Conservation (phyloP, 306 rosid species). For the Citrullus mucosospermus region DNA sequence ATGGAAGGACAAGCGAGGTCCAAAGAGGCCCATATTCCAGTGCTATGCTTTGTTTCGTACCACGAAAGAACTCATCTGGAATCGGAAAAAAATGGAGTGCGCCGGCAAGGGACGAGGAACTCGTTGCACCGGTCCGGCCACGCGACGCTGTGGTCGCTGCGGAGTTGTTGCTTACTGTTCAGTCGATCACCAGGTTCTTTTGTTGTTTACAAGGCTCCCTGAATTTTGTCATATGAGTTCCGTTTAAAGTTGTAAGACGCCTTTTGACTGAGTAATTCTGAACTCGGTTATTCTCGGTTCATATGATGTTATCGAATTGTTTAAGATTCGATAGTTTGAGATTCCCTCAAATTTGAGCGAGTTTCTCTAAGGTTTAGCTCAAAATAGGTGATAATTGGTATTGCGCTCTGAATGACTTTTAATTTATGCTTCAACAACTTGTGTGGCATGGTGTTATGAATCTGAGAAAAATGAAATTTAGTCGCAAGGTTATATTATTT, state of each 20-base stretch:
- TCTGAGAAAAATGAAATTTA: neutral
- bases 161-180: constrained; percentile 85
- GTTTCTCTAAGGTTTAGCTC: neutral
- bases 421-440: neutral
- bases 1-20: neutral
- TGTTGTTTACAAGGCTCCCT: neutral
- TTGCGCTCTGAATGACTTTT: neutral
- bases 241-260: neutral
- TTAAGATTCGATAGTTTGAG: neutral
- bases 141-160: constrained; percentile 51
- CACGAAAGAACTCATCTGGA: neutral
- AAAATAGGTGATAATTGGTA: neutral
- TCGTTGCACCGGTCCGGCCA: constrained; percentile 50
- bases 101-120: constrained; percentile 62
- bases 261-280: neutral
- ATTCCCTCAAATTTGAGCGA: neutral
- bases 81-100: constrained; percentile 45
- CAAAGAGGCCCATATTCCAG: neutral
- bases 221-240: neutral
- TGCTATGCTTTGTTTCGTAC: neutral
- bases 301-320: too few species aligned
- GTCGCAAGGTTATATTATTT: neutral
- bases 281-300: neutral
- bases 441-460: neutral
- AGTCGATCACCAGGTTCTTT: constrained; percentile 58